Evolutionary conservation across 2,329 filamentous ascomycete genomes (phyloP), one percentile per base, ranked within the genome.

Genomic region (Ciborinia camelliae): DNA sequence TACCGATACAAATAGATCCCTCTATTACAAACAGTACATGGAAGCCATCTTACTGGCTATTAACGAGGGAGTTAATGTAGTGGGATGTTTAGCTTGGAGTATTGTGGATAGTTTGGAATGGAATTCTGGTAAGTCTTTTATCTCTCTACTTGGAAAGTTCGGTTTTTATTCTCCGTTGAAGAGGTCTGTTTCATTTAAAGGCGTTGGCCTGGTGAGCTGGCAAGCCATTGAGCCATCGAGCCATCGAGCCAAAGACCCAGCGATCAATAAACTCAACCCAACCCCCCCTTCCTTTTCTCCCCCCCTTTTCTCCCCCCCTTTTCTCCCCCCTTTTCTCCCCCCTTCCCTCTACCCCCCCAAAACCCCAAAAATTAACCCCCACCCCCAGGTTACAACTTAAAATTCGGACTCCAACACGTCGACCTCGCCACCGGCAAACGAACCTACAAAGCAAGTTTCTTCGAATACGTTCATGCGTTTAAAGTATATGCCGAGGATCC

Each of bases 71-170:
- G 90, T 93, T 57, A 85, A 94, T 71, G 89, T 94, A 62, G 82
- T 84, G 70, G 91, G 88, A 9, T 95, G 93, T 78, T 86, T 94
- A 79, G 91, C 89, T n/a, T 96, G 91, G 91, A 90, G 87, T 75
- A 83, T 95, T 67, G 84, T 95, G 82, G 91, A 96, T 68, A 73
- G 72, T 67, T 55, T 73, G 32, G 72, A 73, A 59, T 73, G 72
- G 72, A 87, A 89, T 47, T 3, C 15, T 4, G 64, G 64, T 66
- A 4, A 28, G 64, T 54, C 35, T 28, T 30, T 37, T 26, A 23
- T 12, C n/a, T 6, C 18, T 41, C 2, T 9, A 10, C 1, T 30
- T 4, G 9, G 23, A 7, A 7, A 14, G 1, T 5, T 9, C 15
- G 48, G 12, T 26, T 28, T 37, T 8, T 12, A 4, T 26, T 4